Evolutionary conservation across 352 stramenopile genomes (phyloP).

Genomic region (Globisporangium acanthophoron): DNA sequence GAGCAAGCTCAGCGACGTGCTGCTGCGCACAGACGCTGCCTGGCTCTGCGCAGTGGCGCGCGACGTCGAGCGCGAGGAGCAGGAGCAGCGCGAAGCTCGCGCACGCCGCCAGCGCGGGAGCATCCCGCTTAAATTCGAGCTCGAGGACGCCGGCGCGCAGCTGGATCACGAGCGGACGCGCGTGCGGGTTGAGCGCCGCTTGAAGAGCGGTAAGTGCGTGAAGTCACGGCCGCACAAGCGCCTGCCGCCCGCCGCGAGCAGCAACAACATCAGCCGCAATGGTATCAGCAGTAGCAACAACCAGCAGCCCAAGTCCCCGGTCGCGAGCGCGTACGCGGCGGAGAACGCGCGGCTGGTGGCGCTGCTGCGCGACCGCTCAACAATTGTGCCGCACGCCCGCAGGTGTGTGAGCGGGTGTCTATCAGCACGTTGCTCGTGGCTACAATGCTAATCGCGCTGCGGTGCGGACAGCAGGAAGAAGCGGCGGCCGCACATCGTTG

Average conservation of each 20-base stretch:
- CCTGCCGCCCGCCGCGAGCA: conserved; percentile 5
- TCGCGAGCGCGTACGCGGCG: conserved; percentile 38
- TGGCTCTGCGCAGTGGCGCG: conserved; percentile 56
- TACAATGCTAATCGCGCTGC: background rate
- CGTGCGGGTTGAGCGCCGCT: conserved; percentile 32
- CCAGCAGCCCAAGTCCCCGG: conserved; percentile 1
- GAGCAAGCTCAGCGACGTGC: conserved; percentile 18
- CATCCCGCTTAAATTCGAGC: conserved; percentile 45
- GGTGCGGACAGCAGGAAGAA: conserved; percentile 29
- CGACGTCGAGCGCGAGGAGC: conserved; percentile 69
- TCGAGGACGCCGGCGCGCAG: conserved; percentile 28
- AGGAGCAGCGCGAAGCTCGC: conserved; percentile 94
- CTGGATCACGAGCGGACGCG: conserved; percentile 47
- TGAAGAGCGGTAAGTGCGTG: background rate
- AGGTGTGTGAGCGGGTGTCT: background rate
- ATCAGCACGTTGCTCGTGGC: background rate
- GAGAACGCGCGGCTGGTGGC: conserved; percentile 56
- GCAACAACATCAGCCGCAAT: background rate
- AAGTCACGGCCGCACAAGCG: background rate
- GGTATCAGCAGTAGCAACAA: conserved; percentile 21
- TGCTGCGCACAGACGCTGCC: conserved; percentile 40
- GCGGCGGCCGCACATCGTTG: conserved; percentile 45
- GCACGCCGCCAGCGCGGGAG: conserved; percentile 85
- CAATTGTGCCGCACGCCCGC: background rate
- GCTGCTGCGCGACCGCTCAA: conserved; percentile 36